Base-by-base conservation (phyloP, 73 alveolate species). In the Paraurostyla sp. region DNA sequence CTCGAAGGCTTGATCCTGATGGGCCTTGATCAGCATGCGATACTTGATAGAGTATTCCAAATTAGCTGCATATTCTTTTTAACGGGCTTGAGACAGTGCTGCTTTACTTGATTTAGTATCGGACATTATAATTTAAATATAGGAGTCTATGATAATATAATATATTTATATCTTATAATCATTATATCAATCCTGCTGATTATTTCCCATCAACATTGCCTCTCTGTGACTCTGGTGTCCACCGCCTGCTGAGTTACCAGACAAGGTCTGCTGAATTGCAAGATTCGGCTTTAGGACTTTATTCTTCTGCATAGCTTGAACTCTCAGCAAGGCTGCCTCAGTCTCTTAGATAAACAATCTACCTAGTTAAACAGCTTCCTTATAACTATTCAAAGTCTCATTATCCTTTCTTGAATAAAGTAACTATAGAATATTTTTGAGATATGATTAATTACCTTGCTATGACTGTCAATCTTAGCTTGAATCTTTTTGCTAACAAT, bases 371-470 rank as follows among this genome's bases (percentile, higher is more conserved):
- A 71, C 88, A 29, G 85, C 93, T 23, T 85, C 83, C 42, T 71
- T 49, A 41, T 52, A 85, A 54, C 88, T 71, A 30, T 71, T 85
- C 65, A 85, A 35, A 15, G 83, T 85, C 33, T 85, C 93, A 35
- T 68, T 85, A 41, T 85, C 93, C 43, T 85, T 71, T 33, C 83
- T 68, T 0, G 93, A 80, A 38, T 85, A 85, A n/a, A 85, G 60
- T 30, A 85, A 33, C 87, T 69, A 69, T 22, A 32, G 4, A 41
- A 41, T 3, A n/a, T n/a, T 9, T 15, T n/a, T 2, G 7, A 36
- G 23, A 13, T 41, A 15, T 69, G 2, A 23, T 11, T 38, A 69
- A 62, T 62, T 69, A 69, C 84, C 82, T 87, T 87, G 42, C 80
- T 76, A 45, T 87, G 86, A 54, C 68, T 54, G 43, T 87, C 85